A percentile compares a stretch with the other conserved stretches of the same genome.
These are phyloP conservation scores for Parasarocladium wereldwijsianum DNA, from an alignment of 2,329 filamentous ascomycete genomes.

Conservation along the genomic window DNA sequence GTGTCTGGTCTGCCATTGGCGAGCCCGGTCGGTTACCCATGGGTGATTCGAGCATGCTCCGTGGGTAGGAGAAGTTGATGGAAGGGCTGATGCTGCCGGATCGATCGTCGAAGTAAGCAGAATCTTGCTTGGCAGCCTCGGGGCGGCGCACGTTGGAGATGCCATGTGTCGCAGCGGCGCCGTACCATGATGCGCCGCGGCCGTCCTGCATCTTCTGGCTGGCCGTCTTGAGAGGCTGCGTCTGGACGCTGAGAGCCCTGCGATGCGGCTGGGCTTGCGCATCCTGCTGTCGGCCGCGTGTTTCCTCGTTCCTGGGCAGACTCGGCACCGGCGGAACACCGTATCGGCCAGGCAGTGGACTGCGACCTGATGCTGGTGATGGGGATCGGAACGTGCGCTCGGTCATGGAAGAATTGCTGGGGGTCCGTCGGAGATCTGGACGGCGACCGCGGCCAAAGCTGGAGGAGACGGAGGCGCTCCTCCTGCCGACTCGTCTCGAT, in stretches of 20 bases:
- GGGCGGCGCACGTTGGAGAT: constrained; percentile 28
- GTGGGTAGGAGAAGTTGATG: constrained; percentile 46
- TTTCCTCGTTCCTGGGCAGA: constrained; percentile 39
- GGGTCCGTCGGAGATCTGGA: constrained; percentile 43
- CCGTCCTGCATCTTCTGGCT: constrained; percentile 34
- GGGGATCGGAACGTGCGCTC: constrained; percentile 76
- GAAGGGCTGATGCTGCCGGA: constrained; percentile 34
- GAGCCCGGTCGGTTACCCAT: constrained; percentile 8
- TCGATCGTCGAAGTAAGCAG: constrained; percentile 17
- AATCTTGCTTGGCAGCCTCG: constrained; percentile 22
- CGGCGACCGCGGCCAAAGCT: constrained; percentile 32
- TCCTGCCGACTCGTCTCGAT: constrained; percentile 70
- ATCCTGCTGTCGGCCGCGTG: constrained; percentile 7
- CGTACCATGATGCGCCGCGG: constrained; percentile 32
- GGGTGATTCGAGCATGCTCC: constrained; percentile 25
- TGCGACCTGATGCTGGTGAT: constrained; percentile 42
- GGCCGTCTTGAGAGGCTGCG: constrained; percentile 34
- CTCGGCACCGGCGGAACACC: constrained; percentile 61
- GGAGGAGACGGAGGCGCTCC: constrained; percentile 59
- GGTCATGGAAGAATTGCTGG: constrained; percentile 71
- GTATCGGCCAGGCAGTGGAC: constrained; percentile 21
- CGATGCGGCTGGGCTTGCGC: constrained; percentile 13
- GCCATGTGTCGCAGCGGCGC: constrained; percentile 26
- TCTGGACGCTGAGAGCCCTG: constrained; percentile 27
- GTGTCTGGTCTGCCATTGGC: constrained; percentile 19